phyloP scores from a whole-genome alignment of 495 filamentous ascomycete species.

The Durotheca rogersii region DNA sequence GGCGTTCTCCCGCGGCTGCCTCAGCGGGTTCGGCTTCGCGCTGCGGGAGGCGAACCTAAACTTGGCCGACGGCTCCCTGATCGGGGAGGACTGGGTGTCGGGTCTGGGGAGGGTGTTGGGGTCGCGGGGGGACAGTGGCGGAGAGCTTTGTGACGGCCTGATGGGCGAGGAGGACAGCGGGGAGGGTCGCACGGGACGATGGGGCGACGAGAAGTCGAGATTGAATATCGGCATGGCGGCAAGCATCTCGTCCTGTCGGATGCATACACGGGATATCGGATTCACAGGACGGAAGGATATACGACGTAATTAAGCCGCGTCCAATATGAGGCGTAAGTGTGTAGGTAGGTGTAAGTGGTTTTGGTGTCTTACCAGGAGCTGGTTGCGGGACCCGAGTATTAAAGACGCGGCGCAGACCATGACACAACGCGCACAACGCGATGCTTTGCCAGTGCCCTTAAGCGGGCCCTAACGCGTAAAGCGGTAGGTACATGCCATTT shows the following conservation, averaged over 20 bases:
- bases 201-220: slow-evolving; percentile 35
- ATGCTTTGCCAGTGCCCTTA: slow-evolving; percentile 7
- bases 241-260: slow-evolving; percentile 31
- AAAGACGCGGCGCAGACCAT: slow-evolving; percentile 20
- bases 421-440: slow-evolving; percentile 17
- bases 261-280: not conserved
- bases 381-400: too few species aligned
- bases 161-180: slow-evolving; percentile 40
- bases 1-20: slow-evolving; percentile 44
- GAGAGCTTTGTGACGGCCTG: slow-evolving; percentile 31
- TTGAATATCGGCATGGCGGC: slow-evolving; percentile 36
- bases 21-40: slow-evolving; percentile 42
- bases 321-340: too few species aligned
- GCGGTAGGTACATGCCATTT: too few species aligned
- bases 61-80: slow-evolving; percentile 23
- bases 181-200: slow-evolving; percentile 34
- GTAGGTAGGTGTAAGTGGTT: too few species aligned
- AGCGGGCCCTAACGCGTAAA: slow-evolving; percentile 27
- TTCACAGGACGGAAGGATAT: not conserved
- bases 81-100: slow-evolving; percentile 41
- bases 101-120: slow-evolving; percentile 28
- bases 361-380: too few species aligned
- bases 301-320: too few species aligned
- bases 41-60: slow-evolving; percentile 36
- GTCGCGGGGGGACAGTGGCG: slow-evolving; percentile 32